These are phyloP conservation scores for Erysimum cheiranthoides DNA, from an alignment of 345 rosid species.

Conservation along the genomic window DNA sequence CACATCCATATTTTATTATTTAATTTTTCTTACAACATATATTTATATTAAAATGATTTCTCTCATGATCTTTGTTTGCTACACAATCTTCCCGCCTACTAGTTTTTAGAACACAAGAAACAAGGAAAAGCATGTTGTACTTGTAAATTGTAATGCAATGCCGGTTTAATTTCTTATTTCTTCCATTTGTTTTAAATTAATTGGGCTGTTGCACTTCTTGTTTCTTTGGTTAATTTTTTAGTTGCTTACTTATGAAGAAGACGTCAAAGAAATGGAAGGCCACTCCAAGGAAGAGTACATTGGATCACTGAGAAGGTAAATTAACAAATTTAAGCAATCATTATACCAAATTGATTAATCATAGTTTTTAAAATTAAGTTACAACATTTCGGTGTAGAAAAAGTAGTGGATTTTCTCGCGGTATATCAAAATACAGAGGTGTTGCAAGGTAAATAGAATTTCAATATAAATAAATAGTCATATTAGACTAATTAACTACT, in stretches of 20 bases:
- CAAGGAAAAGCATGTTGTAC: conserved; percentile 13
- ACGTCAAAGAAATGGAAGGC: conserved; percentile 78
- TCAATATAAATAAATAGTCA: conserved; percentile 3
- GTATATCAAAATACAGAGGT: conserved; percentile 94
- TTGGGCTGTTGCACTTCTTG: neutral
- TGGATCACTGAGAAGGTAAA: conserved; percentile 85
- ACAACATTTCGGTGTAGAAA: conserved; percentile 55
- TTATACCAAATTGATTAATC: neutral
- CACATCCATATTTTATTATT: neutral
- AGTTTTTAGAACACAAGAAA: conserved; percentile 23
- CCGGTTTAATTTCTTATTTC: neutral
- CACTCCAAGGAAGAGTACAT: conserved; percentile 85
- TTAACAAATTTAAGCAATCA: neutral
- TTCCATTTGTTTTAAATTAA: too few relatives aligned
- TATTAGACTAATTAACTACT: conserved; percentile 17
- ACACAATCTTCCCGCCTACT: conserved; percentile 19
- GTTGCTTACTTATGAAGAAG: conserved; percentile 63
- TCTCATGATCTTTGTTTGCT: conserved; percentile 24
- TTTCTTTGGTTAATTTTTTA: conserved; percentile 32
- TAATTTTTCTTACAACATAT: neutral
- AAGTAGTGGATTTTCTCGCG: conserved; percentile 96
- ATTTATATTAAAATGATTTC: neutral
- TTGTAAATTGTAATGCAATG: neutral
- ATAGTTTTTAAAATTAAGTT: neutral
- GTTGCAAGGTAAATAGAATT: conserved; percentile 73